phyloP scores from a whole-genome alignment of 1,284 basidiomycete species.

The Stygiomarasmius scandens region DNA sequence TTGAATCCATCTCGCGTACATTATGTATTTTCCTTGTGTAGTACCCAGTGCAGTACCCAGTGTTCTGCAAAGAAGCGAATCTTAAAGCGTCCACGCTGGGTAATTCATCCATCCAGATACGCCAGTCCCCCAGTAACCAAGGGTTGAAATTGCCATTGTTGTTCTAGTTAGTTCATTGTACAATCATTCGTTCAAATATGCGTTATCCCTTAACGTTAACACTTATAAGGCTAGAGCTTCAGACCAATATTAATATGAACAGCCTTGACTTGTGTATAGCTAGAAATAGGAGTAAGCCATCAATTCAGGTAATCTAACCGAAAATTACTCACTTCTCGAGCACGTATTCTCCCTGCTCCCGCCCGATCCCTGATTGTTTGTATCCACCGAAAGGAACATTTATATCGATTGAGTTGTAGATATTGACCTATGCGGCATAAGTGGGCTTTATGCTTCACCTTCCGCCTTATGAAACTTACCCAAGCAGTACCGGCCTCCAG shows the following conservation, averaged over 20 bases:
- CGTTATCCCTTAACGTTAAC: too few species aligned
- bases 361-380: conserved; percentile 77
- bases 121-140: too few species aligned
- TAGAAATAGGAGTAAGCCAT: conserved; percentile 33
- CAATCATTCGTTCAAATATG: too few species aligned
- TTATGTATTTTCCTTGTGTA: too few species aligned
- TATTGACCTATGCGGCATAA: conserved; percentile 53
- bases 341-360: conserved; percentile 79
- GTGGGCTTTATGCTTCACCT: background rate
- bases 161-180: too few species aligned
- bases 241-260: conserved; percentile 69
- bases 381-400: conserved; percentile 77
- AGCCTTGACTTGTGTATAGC: conserved; percentile 77
- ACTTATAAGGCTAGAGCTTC: too few species aligned
- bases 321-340: conserved; percentile 47
- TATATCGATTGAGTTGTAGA: conserved; percentile 58
- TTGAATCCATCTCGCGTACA: too few species aligned
- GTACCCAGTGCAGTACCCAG: too few species aligned
- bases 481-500: conserved; percentile 78
- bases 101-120: too few species aligned
- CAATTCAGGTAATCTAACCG: background rate
- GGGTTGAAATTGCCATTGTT: too few species aligned
- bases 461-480: conserved; percentile 26
- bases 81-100: too few species aligned
- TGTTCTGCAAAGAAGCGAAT: too few species aligned